These are phyloP conservation scores for Platanus orientalis DNA, from an alignment of 164 flowering plant species.

Conservation along the genomic window DNA sequence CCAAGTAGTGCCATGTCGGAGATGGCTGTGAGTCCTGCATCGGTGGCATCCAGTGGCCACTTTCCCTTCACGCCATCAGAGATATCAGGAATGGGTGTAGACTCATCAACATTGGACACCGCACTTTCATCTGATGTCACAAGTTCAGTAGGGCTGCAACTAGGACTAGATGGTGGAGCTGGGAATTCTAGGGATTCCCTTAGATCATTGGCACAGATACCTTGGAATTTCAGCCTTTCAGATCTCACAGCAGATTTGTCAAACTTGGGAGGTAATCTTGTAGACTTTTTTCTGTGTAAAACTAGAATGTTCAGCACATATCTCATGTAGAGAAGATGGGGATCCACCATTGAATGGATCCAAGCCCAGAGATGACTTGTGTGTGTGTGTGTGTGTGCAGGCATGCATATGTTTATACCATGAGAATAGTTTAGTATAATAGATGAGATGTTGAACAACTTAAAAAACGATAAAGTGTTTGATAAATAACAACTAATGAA, in stretches of 20 bases:
- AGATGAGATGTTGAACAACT: too few species aligned
- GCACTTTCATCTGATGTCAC: conserved; percentile 85
- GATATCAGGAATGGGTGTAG: conserved; percentile 85
- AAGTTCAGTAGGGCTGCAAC: conserved; percentile 74
- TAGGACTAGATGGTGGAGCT: conserved; percentile 63
- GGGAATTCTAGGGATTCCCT: conserved; percentile 76
- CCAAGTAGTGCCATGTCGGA: conserved; percentile 72
- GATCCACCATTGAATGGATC: too few species aligned
- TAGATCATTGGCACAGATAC: conserved; percentile 77
- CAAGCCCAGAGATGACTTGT: too few species aligned
- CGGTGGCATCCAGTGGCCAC: conserved; percentile 90
- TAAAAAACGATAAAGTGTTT: too few species aligned
- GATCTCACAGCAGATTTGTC: conserved; percentile 92
- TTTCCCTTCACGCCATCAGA: conserved; percentile 89
- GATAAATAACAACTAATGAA: too few species aligned
- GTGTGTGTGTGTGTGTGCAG: too few species aligned
- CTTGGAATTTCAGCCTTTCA: conserved; percentile 92
- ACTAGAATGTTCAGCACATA: too few species aligned
- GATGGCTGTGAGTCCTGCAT: conserved; percentile 90
- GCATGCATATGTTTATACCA: too few species aligned
- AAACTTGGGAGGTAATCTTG: conserved; percentile 74
- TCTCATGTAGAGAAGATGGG: too few species aligned
- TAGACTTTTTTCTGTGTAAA: background rate
- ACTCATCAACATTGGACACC: conserved; percentile 78
- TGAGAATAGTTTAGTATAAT: too few species aligned